Percentiles rank a stretch among this genome's conserved stretches.
Conservation (phyloP, 352 stramenopile species). For the Globisporangium echinulatum region DNA sequence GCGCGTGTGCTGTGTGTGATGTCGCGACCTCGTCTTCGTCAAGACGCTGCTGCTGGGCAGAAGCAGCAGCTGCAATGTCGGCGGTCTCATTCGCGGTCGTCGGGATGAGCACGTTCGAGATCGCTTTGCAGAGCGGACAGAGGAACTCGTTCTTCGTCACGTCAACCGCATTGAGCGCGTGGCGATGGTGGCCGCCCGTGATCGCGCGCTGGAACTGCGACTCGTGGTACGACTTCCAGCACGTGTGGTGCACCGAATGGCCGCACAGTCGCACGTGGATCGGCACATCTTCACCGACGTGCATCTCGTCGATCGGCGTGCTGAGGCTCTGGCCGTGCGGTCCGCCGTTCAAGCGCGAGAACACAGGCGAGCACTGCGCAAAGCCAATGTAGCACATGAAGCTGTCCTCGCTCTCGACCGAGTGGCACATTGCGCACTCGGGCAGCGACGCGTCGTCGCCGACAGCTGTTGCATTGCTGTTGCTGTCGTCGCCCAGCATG, state of each 20-base stretch:
- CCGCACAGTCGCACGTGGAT: constrained; percentile 87
- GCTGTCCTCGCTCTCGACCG: constrained; percentile 63
- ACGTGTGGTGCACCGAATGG: constrained; percentile 93
- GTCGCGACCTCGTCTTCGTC: background rate
- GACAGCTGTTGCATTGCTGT: background rate
- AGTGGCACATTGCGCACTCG: constrained; percentile 85
- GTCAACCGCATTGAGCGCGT: constrained; percentile 90
- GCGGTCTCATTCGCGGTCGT: constrained; percentile 51
- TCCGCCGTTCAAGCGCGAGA: constrained; percentile 63
- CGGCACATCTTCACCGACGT: constrained; percentile 72
- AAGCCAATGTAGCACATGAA: constrained; percentile 88
- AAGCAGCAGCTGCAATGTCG: background rate
- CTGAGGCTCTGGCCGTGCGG: constrained; percentile 44
- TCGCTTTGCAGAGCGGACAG: constrained; percentile 95
- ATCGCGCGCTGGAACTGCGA: constrained; percentile 92
- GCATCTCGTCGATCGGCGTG: constrained; percentile 84
- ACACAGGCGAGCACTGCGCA: constrained; percentile 69
- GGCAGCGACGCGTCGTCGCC: constrained; percentile 19
- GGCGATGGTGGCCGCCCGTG: constrained; percentile 90
- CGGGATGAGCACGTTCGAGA: constrained; percentile 96
- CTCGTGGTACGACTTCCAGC: constrained; percentile 93
- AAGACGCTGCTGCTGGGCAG: background rate
- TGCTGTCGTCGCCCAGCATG: constrained; percentile 31
- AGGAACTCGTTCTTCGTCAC: constrained; percentile 96
- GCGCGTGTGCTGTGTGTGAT: constrained; percentile 9